Evolutionary conservation across 257 asterid genomes (phyloP), one percentile per base, ranked within the genome.

Genomic region (Leonotis leonurus): DNA sequence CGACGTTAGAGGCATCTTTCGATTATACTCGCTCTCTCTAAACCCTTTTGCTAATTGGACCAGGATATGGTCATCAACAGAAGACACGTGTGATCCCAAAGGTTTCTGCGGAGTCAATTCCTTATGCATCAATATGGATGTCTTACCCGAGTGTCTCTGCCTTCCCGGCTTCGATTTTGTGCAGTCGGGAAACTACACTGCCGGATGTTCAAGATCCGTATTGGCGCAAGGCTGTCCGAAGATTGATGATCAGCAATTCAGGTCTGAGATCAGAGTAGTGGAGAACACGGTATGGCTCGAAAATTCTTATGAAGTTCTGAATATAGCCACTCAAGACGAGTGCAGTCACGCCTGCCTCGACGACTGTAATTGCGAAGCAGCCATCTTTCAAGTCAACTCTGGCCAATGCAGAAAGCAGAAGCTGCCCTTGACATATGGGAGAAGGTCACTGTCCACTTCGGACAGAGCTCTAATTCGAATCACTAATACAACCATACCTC

Each of bases 341-440:
- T 80, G 94, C 49, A 30, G 3, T n/a, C 35, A 48, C 8, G 79
- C 81, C 0, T 85, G 87, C 67, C 61, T 71, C 0, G 70, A 72
- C 11, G 89, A 85, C 61, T 85, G 87, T 32, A 78, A 65, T 17
- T 78, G 94, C 30, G 87, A 78, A 8, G 80, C 52, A 1, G 85
- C 87, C 17, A 14, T 69, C 11, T 78, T 58, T 62, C 17, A 10
- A 10, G 59, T 62, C 24, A 17, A 39, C n/a, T n/a, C n/a, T n/a
- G n/a, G n/a, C 0, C 3, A 2, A 1, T 82, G 94, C 60, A 33
- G 24, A 21, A 85, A 73, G 76, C 84, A 85, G 37, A 60, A 70
- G 77, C 72, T 82, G 8, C 94, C 94, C 1, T 30, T 85, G 32
- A 68, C 67, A 30, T 82, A 39, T 12, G 87, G 89, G 22, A 72